Evolutionary conservation across 2,329 filamentous ascomycete genomes (phyloP), one percentile per base, ranked within the genome.

Genomic region (Fusarium mangiferae): DNA sequence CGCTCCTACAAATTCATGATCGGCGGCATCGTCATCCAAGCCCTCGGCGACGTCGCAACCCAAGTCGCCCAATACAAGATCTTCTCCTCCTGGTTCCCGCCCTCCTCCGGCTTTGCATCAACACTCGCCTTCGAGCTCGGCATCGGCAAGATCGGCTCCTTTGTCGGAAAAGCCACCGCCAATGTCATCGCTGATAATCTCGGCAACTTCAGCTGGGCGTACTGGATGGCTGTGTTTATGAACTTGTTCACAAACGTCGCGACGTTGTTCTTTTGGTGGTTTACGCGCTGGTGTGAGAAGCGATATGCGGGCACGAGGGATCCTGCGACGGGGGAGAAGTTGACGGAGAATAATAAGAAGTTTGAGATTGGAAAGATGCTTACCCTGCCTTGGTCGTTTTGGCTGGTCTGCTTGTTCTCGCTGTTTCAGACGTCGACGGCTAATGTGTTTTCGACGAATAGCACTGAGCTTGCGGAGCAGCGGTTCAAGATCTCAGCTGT

Each of bases 51-150:
- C 68, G 89, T 91, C 26, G 88, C 90, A 0, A 91, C 90, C 0
- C 89, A 91, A 73, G 85, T 91, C 36, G 90, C 90, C 1, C 89
- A 91, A 77, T 91, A 91, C 78, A 90, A 91, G 68, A 87, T 91
- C 69, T 91, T 91, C 74, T 90, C 88, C 1, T 90, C 88, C 0
- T 91, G 90, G 90, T 91, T 91, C 69, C 84, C 89, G 0, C 90
- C 90, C 0, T 89, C 84, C 13, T 86, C 88, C 63, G 90, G 90
- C 4, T 91, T 91, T 75, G 90, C 89, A 0, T 89, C 89, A 0
- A 91, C 89, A 0, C 82, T 91, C 0, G 90, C 86, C 0, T 87
- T 91, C 8, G 90, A 91, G 77, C 82, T 91, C 0, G 88, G 85
- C 1, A 85, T 91, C 59, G 88, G 88, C 24, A 91, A 90, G 78